Conservation (phyloP, 352 stramenopile genomes). For the Phytophthora uliginosa region DNA sequence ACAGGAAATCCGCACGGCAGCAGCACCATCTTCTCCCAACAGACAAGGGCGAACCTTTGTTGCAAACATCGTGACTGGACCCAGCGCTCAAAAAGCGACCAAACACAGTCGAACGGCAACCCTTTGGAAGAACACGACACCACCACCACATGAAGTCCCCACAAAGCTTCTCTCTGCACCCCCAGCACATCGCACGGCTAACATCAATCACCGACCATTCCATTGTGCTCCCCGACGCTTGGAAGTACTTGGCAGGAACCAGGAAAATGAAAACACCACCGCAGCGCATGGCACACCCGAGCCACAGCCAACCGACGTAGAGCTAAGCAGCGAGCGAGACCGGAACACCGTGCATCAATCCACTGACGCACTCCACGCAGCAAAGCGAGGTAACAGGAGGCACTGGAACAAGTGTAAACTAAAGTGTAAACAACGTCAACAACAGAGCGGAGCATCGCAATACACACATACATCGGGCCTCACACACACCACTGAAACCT, state of each 20-base stretch:
- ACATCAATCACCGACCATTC: constrained; percentile 10
- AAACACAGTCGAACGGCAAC: constrained; percentile 47
- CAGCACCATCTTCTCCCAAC: constrained; percentile 24
- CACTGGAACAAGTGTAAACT: constrained; percentile 15
- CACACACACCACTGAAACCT: constrained; percentile 60
- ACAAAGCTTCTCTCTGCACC: constrained; percentile 21
- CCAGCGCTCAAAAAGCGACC: constrained; percentile 25
- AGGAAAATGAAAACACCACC: constrained; percentile 5
- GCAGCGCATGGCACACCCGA: constrained; percentile 6
- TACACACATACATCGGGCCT: constrained; percentile 20
- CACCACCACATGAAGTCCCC: constrained; percentile 7
- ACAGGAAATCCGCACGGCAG: constrained; percentile 11
- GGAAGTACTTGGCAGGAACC: constrained; percentile 22
- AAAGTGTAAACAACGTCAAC: constrained; percentile 21
- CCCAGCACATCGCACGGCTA: constrained; percentile 33
- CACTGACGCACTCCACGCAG: constrained; percentile 20
- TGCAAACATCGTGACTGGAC: constrained; percentile 60
- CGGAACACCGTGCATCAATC: constrained; percentile 17
- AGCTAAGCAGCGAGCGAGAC: constrained; percentile 27
- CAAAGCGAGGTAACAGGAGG: constrained; percentile 34
- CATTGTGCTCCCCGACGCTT: constrained; percentile 34
- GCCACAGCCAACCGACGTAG: constrained; percentile 11
- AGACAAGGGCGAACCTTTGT: constrained; percentile 82
- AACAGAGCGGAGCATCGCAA: constrained; percentile 23
- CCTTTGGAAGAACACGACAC: constrained; percentile 21